Base-by-base conservation (phyloP, 352 stramenopile species). In the Pythium rhizo-oryzae region DNA sequence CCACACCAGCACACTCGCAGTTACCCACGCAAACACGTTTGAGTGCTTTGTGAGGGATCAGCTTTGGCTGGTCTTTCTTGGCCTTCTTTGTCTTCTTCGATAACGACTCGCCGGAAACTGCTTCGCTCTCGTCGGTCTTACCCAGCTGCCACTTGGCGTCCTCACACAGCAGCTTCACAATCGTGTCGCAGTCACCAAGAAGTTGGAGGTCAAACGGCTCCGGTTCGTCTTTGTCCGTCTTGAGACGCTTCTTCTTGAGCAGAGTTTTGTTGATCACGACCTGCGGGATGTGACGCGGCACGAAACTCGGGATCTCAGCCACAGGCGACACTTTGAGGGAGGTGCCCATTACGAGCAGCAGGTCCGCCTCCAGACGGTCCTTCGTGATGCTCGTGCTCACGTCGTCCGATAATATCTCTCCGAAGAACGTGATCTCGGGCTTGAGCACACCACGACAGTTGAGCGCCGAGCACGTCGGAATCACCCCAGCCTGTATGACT, bases 291-390 rank as follows among this genome's bases (percentile, higher is more conserved):
- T 94, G 80, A 1, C 76, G 68, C 2, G 88, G 83, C 37, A 97
- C 72, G 61, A 91, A 95, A n/a, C 86, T 86, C 8, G 88, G 87
- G 49, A 98, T 93, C 63, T 92, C 84, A n/a, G 94, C 92, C 21
- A 99, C 93, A 4, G 98, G 97, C 41, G 89, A 89, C 33, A 99
- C 98, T 60, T 97, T 97, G 3, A 99, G 81, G 9, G 93, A 99
- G 24, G 98, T 99, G 56, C 98, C 98, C 69, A 99, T 98, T 23
- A 99, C 96, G 44, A 99, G 90, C 35, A 99, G 75, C 24, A 99
- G 76, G 80, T 99, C 97, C 0, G 90, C 94, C 44, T 92, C 85
- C 23, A 92, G 49, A 2, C 81, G 78, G 52, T 92, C 84, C 53
- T 89, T 87, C 3, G 82, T 88, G 63, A 92, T 84, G 28, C 69